A percentile compares a stretch with the other conserved stretches of the same genome.
phyloP scores from a whole-genome alignment of 2,329 filamentous ascomycete genomes.

The Pleoardoris graminearum region DNA sequence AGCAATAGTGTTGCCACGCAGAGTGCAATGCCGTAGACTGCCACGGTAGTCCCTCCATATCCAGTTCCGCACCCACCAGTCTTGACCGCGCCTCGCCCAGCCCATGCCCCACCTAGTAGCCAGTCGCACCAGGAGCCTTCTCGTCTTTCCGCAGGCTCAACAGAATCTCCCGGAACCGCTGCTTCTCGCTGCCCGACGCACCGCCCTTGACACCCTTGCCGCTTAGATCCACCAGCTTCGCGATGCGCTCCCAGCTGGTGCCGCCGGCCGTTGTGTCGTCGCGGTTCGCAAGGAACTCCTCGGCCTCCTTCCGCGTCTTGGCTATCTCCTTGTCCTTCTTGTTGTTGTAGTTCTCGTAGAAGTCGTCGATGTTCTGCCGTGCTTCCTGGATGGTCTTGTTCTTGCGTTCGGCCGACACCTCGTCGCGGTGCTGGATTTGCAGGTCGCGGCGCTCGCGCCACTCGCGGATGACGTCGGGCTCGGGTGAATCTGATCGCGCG shows the following conservation, averaged over 20 bases:
- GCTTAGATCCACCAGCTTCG: conserved; percentile 95
- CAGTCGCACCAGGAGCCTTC: conserved; percentile 69
- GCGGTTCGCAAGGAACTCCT: conserved; percentile 83
- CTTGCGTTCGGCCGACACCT: conserved; percentile 81
- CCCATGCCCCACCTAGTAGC: conserved; percentile 28
- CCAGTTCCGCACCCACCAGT: not conserved
- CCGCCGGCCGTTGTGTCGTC: conserved; percentile 94
- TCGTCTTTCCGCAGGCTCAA: conserved; percentile 89
- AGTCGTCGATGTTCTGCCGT: conserved; percentile 94
- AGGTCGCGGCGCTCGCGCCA: conserved; percentile 91
- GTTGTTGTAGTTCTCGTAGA: conserved; percentile 99
- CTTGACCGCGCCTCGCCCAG: not conserved
- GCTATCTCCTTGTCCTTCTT: conserved; percentile 94
- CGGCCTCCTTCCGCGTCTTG: conserved; percentile 87
- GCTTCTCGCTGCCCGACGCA: conserved; percentile 88
- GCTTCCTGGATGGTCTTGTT: conserved; percentile 85
- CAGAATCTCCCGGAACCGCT: conserved; percentile 90
- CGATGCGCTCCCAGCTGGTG: conserved; percentile 97
- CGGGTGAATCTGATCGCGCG: conserved; percentile 71
- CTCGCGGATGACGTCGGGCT: conserved; percentile 82
- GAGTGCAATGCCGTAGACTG: not conserved
- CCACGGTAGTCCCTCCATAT: not conserved
- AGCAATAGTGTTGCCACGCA: not conserved
- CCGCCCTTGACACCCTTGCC: conserved; percentile 89
- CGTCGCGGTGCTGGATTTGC: conserved; percentile 78